A percentile compares a stretch with the other conserved stretches of the same genome.
Evolutionary conservation across 371 early-diverging fungal species (phyloP).

Genomic region (Batkoa obscura): DNA sequence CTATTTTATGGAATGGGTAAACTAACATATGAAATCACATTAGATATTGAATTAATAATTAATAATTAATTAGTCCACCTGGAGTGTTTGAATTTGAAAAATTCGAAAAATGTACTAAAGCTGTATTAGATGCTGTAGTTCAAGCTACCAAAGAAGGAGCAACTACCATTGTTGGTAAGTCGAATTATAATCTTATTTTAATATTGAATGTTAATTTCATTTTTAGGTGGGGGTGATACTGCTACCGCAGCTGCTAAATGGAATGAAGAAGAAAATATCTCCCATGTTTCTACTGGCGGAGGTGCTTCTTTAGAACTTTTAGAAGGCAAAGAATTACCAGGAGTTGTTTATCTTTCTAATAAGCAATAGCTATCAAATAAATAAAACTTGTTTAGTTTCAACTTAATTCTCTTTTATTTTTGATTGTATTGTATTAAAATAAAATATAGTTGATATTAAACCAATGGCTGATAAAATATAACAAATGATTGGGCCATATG

Average conservation of each 20-base stretch:
- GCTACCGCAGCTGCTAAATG: slow-evolving; percentile 92
- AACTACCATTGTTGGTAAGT: slow-evolving; percentile 32
- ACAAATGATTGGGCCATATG: slow-evolving; percentile 41
- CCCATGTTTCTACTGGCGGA: slow-evolving; percentile 95
- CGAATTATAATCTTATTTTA: background rate
- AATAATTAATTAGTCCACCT: slow-evolving; percentile 45
- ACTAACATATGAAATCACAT: too few relatives aligned
- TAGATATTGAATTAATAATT: too few relatives aligned
- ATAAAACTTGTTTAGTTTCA: background rate
- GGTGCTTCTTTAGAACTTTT: slow-evolving; percentile 93
- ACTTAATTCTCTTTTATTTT: background rate
- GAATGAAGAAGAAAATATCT: slow-evolving; percentile 64
- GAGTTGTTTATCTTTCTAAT: slow-evolving; percentile 71
- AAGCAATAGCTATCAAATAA: too few relatives aligned
- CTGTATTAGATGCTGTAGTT: slow-evolving; percentile 66
- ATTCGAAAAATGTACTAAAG: slow-evolving; percentile 79
- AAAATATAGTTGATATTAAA: background rate
- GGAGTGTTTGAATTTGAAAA: slow-evolving; percentile 96
- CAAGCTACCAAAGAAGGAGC: slow-evolving; percentile 61
- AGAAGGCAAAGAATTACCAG: slow-evolving; percentile 83
- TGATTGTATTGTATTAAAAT: background rate
- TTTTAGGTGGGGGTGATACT: slow-evolving; percentile 94
- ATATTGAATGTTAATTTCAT: background rate
- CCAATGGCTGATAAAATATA: slow-evolving; percentile 13
- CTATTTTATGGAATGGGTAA: slow-evolving; percentile 95